Evolutionary conservation across 2,329 filamentous ascomycete genomes (phyloP).

Genomic region (Cytospora leucostoma): DNA sequence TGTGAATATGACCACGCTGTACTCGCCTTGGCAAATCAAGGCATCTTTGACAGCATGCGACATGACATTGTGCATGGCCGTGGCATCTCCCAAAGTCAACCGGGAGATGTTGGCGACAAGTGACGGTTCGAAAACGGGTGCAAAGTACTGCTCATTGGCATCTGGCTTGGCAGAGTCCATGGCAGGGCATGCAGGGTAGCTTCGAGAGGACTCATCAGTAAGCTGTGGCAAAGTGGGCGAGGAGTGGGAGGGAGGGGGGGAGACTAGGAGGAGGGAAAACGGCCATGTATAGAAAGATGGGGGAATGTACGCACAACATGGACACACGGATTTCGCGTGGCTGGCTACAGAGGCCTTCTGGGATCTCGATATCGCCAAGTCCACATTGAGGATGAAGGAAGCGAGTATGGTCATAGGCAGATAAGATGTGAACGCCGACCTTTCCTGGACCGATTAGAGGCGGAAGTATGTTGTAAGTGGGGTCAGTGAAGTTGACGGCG

Average conservation of each 20-base stretch:
- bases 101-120: conserved; percentile 12
- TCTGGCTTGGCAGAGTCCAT: not conserved
- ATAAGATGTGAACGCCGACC: conserved; percentile 10
- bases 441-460: not conserved
- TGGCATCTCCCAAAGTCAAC: not conserved
- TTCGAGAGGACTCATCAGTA: conserved; percentile 11
- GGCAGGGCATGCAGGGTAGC: conserved; percentile 21
- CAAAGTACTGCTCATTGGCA: not conserved
- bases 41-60: conserved; percentile 6
- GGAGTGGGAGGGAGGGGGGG: too few relatives aligned
- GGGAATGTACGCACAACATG: conserved; percentile 18
- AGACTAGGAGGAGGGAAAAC: too few relatives aligned
- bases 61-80: conserved; percentile 21
- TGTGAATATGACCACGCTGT: conserved; percentile 16
- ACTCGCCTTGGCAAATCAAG: conserved; percentile 15
- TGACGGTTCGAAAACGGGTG: conserved; percentile 14
- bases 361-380: not conserved
- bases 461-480: conserved; percentile 3
- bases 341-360: conserved; percentile 1
- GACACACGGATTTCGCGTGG: conserved; percentile 14
- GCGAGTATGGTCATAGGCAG: not conserved
- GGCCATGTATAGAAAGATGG: not conserved
- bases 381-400: not conserved
- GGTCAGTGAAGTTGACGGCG: conserved; percentile 17
- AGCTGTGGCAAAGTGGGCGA: not conserved